Evolutionary conservation across 495 filamentous ascomycete genomes (phyloP).

Genomic region (Penicillium alfredii): DNA sequence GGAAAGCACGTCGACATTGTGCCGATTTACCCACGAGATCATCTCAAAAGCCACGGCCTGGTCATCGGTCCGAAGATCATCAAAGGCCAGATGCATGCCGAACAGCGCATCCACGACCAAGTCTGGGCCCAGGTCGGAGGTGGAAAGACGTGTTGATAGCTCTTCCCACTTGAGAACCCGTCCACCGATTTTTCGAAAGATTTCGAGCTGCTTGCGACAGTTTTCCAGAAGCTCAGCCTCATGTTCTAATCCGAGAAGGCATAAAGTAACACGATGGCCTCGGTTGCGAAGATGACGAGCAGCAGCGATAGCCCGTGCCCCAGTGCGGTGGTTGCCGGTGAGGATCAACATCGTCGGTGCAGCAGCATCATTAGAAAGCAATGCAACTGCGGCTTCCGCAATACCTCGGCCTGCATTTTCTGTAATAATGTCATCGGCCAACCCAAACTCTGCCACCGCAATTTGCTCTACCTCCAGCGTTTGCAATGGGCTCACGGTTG

Average conservation of each 20-base stretch:
- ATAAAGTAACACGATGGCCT: conserved; percentile 70
- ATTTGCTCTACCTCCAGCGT: conserved; percentile 89
- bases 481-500: conserved; percentile 74
- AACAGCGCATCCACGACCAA: conserved; percentile 86
- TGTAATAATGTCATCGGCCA: conserved; percentile 83
- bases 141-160: conserved; percentile 46
- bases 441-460: conserved; percentile 71
- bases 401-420: conserved; percentile 88
- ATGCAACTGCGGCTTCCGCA: conserved; percentile 69
- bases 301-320: conserved; percentile 76
- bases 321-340: conserved; percentile 82
- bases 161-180: conserved; percentile 55
- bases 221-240: conserved; percentile 68
- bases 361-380: conserved; percentile 40
- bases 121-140: conserved; percentile 57
- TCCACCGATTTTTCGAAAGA: conserved; percentile 73
- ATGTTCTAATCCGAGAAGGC: conserved; percentile 72
- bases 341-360: conserved; percentile 70
- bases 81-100: conserved; percentile 74
- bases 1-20: conserved; percentile 68
- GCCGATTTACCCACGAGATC: conserved; percentile 81
- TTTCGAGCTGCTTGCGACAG: conserved; percentile 65
- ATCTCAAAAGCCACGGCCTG: conserved; percentile 76
- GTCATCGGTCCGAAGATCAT: conserved; percentile 74
- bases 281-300: conserved; percentile 81